Evolutionary conservation across 108 stramenopile genomes (phyloP).

Genomic region (Cafeteria roenbergensis): DNA sequence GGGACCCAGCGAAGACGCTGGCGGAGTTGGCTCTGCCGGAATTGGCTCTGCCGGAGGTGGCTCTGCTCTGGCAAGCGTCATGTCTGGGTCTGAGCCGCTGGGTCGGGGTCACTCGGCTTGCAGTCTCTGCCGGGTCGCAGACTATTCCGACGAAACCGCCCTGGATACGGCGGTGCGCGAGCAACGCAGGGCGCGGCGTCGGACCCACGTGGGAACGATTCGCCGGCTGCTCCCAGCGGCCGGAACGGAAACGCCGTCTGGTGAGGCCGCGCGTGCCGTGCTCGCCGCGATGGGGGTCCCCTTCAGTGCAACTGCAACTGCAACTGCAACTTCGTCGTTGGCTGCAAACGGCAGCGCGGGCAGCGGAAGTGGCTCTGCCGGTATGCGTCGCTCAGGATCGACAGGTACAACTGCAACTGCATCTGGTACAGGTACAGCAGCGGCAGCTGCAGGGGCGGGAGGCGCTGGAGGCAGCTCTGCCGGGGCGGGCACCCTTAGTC

Average conservation of each 20-base stretch:
- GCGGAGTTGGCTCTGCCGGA: no score
- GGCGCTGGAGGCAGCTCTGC: not conserved
- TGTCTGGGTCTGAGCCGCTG: not conserved
- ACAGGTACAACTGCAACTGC: no score
- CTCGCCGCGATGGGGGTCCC: no score
- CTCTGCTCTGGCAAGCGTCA: not conserved
- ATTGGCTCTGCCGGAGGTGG: no score
- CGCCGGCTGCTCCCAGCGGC: not conserved
- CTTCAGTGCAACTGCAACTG: no score
- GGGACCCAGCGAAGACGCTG: no score
- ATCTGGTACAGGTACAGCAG: no score
- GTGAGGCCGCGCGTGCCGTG: not conserved
- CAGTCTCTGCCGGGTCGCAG: not conserved
- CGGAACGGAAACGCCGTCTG: not conserved
- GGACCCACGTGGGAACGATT: not conserved
- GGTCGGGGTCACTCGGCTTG: not conserved
- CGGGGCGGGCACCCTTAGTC: no score
- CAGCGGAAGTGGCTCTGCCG: no score
- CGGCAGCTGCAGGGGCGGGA: not conserved
- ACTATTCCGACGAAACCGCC: conserved; percentile 4
- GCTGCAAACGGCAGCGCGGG: no score
- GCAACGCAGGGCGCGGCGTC: not conserved
- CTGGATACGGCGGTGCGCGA: conserved; percentile 1
- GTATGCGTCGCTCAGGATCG: no score
- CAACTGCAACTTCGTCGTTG: no score